Evolutionary conservation across 176 grass and related monocot species (phyloP), one percentile per base, ranked within the genome.

Genomic region (Tillandsia leiboldiana): DNA sequence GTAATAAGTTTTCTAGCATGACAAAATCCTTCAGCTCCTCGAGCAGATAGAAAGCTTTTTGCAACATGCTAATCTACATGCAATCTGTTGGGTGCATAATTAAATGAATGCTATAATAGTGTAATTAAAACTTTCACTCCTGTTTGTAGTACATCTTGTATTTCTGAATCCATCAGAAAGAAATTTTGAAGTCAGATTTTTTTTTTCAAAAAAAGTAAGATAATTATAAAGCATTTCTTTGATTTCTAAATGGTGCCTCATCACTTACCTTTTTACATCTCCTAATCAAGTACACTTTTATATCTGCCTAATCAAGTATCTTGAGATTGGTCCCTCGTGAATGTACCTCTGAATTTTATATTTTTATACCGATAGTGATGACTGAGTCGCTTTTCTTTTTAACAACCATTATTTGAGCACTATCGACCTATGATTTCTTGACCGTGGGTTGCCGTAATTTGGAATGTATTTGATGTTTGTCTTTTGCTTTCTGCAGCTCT

Each of bases 401-500:
- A 61, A 61, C 56, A 61, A 23, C 33, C 33, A 42, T 6, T 42
- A 61, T 18, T 61, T 61, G 17, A 61, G 10, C 17, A 61, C 15
- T 9, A 61, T 22, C 9, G 17, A 61, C 17, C 10, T 61, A 61
- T 18, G 15, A 61, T 61, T 9, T 18, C 4, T 20, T 61, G 56
- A 11, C 56, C 9, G 9, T 22, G 8, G 10, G 5, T 61, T 61
- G 15, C 12, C 7, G 2, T 18, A 14, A 18, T 61, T 20, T 18
- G 18, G 56, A 15, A 61, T 18, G 56, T 18, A 56, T 54, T 59
- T 74, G 47, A 81, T 47, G 17, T 65, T 82, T 67, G 66, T 33
- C 10, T 73, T 79, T 63, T 75, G 22, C 18, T 28, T 64, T 53
- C 20, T 82, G 59, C 78, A 99, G 95, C 71, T 50, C 54, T 94